These are phyloP conservation scores for Arthroderma sp. DNA, from an alignment of 2,329 filamentous ascomycete genomes.

Conservation along the genomic window DNA sequence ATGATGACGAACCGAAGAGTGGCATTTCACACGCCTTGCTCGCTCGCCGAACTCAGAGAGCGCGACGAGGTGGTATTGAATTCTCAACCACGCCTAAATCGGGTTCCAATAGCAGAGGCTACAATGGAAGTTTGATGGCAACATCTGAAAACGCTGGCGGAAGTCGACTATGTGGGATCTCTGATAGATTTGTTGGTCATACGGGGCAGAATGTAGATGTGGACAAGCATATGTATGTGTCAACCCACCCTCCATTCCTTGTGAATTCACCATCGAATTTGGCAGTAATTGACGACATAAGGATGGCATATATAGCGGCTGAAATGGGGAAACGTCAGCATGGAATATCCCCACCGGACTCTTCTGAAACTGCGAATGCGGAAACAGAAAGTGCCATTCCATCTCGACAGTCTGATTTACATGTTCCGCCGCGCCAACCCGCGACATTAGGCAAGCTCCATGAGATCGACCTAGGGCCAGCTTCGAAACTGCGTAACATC, in stretches of 20 bases:
- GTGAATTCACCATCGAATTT: background rate
- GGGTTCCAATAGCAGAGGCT: slow-evolving; percentile 5
- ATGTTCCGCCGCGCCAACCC: slow-evolving; percentile 26
- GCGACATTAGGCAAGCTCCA: slow-evolving; percentile 43
- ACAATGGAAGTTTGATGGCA: slow-evolving; percentile 16
- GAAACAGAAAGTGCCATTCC: background rate
- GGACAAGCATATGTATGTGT: slow-evolving; percentile 51
- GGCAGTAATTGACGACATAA: slow-evolving; percentile 44
- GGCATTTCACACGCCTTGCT: slow-evolving; percentile 23
- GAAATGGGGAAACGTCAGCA: slow-evolving; percentile 43
- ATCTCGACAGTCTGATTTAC: background rate
- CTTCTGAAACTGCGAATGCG: slow-evolving; percentile 8
- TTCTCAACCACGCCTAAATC: slow-evolving; percentile 27
- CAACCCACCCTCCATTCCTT: background rate
- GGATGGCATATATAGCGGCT: slow-evolving; percentile 54
- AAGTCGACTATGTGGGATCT: slow-evolving; percentile 28
- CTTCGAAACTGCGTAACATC: slow-evolving; percentile 30
- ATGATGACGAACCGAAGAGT: slow-evolving; percentile 11
- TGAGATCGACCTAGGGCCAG: slow-evolving; percentile 43
- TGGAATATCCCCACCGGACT: background rate
- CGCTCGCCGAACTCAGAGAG: slow-evolving; percentile 23
- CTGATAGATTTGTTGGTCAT: slow-evolving; percentile 44
- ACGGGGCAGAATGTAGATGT: slow-evolving; percentile 45
- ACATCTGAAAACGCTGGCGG: slow-evolving; percentile 21
- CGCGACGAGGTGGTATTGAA: slow-evolving; percentile 33